phyloP scores from a whole-genome alignment of 139 green algal genomes.

The Chlorella sp. region DNA sequence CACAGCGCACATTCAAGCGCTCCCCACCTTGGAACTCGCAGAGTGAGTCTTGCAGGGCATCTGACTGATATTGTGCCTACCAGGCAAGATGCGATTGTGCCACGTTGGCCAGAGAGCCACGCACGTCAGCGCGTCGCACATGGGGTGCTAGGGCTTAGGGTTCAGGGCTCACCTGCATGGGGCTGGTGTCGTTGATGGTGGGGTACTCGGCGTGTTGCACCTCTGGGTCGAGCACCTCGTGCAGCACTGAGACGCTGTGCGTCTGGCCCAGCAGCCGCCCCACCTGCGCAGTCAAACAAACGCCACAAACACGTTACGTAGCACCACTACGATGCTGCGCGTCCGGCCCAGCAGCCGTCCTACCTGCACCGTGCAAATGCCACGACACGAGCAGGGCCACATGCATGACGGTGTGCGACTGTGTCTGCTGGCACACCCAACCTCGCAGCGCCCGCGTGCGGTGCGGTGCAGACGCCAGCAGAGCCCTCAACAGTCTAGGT shows the following conservation, averaged over 20 bases:
- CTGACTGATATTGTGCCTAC: too few species aligned
- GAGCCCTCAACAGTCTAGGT: too few species aligned
- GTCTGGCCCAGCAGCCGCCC: not conserved
- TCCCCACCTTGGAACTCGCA: too few species aligned
- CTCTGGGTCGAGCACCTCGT: not conserved
- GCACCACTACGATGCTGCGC: not conserved
- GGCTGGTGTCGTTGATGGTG: not conserved
- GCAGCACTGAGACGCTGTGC: not conserved
- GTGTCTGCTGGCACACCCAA: not conserved
- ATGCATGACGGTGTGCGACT: not conserved
- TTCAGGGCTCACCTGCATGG: not conserved
- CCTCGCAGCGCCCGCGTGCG: too few species aligned
- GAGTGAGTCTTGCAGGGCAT: too few species aligned
- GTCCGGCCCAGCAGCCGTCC: not conserved
- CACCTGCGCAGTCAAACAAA: not conserved
- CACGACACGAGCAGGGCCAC: not conserved
- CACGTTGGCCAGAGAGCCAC: too few species aligned
- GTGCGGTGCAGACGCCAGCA: too few species aligned
- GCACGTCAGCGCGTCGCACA: too few species aligned
- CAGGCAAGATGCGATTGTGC: too few species aligned
- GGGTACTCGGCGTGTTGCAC: too few species aligned
- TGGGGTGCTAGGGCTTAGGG: too few species aligned
- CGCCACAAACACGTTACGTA: not conserved
- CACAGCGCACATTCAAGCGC: too few species aligned
- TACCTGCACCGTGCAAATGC: not conserved